A percentile compares a stretch with the other conserved stretches of the same genome.
phyloP scores from a whole-genome alignment of 1,139 yeast genomes.

The Sugiyamaella japonica region DNA sequence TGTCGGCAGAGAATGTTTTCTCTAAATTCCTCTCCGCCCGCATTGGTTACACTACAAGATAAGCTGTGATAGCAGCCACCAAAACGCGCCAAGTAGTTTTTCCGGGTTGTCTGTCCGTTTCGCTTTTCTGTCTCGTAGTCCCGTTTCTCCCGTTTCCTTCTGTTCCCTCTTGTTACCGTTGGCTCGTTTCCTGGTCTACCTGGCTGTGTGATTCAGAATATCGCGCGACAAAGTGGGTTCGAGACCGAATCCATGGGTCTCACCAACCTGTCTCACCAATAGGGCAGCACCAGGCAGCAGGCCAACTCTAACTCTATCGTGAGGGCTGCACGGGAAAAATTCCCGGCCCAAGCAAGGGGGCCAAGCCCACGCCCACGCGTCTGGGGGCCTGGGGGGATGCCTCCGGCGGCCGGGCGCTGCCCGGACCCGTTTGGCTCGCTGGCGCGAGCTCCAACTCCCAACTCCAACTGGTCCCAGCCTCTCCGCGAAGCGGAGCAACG shows the following conservation, averaged over 20 bases:
- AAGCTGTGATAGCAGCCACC: background rate
- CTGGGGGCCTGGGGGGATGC: no score
- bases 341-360: slow-evolving; percentile 2
- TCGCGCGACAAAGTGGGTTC: no score
- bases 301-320: no score
- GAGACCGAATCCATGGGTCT: no score
- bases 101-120: background rate
- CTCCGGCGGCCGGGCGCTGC: no score
- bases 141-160: background rate
- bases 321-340: background rate
- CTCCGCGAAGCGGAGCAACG: background rate
- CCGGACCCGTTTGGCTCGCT: no score
- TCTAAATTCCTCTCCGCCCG: slow-evolving; percentile 13
- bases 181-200: background rate
- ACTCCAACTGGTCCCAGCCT: background rate
- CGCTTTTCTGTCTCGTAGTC: background rate
- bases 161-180: background rate
- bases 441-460: no score
- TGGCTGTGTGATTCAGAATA: no score
- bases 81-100: background rate
- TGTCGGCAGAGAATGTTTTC: slow-evolving; percentile 15
- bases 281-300: no score
- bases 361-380: background rate
- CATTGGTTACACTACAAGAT: background rate
- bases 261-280: no score